Conservation (phyloP, 2,329 filamentous ascomycete genomes). For the Verticillium zaregamsianum region DNA sequence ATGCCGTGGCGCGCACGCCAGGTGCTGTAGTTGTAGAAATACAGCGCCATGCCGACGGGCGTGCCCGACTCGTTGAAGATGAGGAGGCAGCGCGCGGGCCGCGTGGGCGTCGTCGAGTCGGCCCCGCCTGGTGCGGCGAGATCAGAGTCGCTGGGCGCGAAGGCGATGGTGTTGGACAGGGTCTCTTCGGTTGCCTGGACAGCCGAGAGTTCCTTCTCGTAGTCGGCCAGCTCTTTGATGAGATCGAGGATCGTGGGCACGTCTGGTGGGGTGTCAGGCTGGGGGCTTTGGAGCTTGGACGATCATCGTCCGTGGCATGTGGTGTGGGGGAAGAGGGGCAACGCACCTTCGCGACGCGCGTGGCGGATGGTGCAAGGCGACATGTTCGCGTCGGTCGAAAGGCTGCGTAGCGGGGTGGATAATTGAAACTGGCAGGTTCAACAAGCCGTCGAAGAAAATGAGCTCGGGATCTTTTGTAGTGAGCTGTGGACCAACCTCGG, state of each 20-base stretch:
- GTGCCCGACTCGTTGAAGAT: constrained; percentile 47
- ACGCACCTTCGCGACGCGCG: constrained; percentile 54
- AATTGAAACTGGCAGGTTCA: background rate
- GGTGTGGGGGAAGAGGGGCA: background rate
- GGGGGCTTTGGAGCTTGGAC: background rate
- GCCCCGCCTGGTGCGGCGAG: constrained; percentile 29
- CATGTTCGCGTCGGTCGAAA: constrained; percentile 19
- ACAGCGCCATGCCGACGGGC: constrained; percentile 75
- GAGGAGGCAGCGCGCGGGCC: constrained; percentile 74
- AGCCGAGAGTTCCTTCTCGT: constrained; percentile 71
- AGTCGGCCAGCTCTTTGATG: constrained; percentile 81
- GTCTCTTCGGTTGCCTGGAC: constrained; percentile 76
- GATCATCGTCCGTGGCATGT: too few relatives aligned
- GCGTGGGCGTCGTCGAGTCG: constrained; percentile 48
- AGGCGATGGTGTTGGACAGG: constrained; percentile 73
- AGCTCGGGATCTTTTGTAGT: too few relatives aligned
- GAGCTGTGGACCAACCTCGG: background rate
- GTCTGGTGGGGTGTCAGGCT: constrained; percentile 47
- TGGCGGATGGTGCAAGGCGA: constrained; percentile 43
- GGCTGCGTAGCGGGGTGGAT: background rate
- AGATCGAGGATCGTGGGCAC: constrained; percentile 75
- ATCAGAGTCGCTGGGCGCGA: constrained; percentile 52
- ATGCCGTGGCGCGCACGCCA: constrained; percentile 86
- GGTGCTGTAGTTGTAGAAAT: constrained; percentile 94
- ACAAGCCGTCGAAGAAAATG: background rate